These are phyloP conservation scores for Physaria fendleri DNA, from an alignment of 345 rosid genomes.

Conservation along the genomic window DNA sequence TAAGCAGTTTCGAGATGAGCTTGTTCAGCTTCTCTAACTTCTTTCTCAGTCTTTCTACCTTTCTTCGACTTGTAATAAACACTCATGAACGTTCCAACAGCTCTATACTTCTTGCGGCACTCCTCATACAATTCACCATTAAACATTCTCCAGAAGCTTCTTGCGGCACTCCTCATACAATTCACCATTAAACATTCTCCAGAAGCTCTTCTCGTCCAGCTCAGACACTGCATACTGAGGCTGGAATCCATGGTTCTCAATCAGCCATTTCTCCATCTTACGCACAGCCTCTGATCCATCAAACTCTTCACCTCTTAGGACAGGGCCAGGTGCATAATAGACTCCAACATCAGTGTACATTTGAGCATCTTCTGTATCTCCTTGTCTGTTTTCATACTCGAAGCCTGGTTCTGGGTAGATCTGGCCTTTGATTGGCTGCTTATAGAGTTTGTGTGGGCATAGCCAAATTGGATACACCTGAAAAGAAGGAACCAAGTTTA, in stretches of 20 bases:
- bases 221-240: constrained; percentile 98
- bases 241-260: constrained; percentile 88
- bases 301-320: constrained; percentile 82
- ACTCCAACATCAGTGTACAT: constrained; percentile 98
- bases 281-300: constrained; percentile 91
- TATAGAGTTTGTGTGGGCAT: constrained; percentile 88
- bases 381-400: constrained; percentile 80
- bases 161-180: constrained; percentile 79
- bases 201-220: constrained; percentile 78
- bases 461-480: constrained; percentile 96
- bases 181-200: constrained; percentile 96
- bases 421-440: constrained; percentile 82
- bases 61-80: constrained; percentile 97
- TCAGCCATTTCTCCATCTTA: constrained; percentile 83
- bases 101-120: constrained; percentile 77
- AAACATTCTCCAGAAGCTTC: constrained; percentile 99
- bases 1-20: constrained; percentile 63
- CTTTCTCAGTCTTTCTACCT: constrained; percentile 98
- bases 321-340: constrained; percentile 91
- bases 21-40: constrained; percentile 91
- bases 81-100: constrained; percentile 96
- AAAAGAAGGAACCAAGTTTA: no score
- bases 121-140: constrained; percentile 79
- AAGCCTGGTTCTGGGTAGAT: constrained; percentile 92
- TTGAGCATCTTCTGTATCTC: constrained; percentile 85